Base-by-base conservation (phyloP, 2,329 filamentous ascomycete genomes). In the Pseudomassariella vexata region DNA sequence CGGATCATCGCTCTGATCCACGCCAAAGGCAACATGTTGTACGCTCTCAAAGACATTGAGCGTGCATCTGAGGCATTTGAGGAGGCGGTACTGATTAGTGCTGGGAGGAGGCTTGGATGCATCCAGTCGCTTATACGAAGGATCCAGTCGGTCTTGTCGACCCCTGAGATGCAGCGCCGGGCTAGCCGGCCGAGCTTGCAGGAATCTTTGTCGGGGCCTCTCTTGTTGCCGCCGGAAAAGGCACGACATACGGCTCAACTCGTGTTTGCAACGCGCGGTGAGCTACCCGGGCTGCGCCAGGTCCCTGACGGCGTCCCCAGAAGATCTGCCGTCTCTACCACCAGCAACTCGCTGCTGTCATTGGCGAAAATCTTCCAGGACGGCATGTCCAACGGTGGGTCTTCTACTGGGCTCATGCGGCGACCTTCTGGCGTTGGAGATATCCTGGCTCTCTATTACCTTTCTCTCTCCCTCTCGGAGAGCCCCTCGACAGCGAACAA, bases 401-500 rank as follows among this genome's bases (percentile, higher is more conserved):
- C 68, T 8, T 66, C 69, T 15, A 66, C 72, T 9, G 63, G 63
- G 23, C 63, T 73, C 9, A 62, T 76, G 15, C 73, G 74, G 37
- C 76, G 79, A 35, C 73, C 79, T 3, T 80, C 82, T 26, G 84
- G 87, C 2, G 87, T 96, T 16, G 79, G 87, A 24, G 92, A 98
- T 50, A 96, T 98, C 22, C 63, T 98, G 21, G 86, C 89, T 2
- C 72, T 98, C 9, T 98, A 98, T 56, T 98, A 98, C 51, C 69
- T 98, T 3, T 98, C 92, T 0, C 65, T 98, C 3, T 94, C 92
- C 0, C 70, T 98, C 3, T 92, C 95, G 42, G 89, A 92, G 28
- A 96, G 92, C 48, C 92, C 92, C 3, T 98, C 92, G 0, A 98
- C 92, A 0, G 92, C 92, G 1, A 98, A 98, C 55, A 98, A 98